A percentile compares a stretch with the other conserved stretches of the same genome.
Conservation (phyloP, 805 yeast genomes). For the Grigorovia jiainica region DNA sequence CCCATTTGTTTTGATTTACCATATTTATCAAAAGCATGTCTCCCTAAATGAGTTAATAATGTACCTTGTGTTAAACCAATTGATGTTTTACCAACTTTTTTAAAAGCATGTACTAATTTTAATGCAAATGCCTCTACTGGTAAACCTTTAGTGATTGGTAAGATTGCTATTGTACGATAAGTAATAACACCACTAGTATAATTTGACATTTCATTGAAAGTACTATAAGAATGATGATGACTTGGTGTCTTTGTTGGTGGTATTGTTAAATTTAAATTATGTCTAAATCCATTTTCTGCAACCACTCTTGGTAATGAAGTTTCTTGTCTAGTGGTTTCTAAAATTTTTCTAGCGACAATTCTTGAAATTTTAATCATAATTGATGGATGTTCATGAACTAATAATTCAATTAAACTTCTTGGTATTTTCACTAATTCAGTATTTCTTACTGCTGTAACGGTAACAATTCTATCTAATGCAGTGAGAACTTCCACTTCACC, state of each 20-base stretch:
- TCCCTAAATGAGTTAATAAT: constrained; percentile 69
- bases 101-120: constrained; percentile 59
- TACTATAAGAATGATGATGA: constrained; percentile 4
- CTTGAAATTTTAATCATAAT: constrained; percentile 85
- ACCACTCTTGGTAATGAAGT: constrained; percentile 8
- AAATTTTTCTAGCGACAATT: constrained; percentile 60
- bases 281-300: constrained; percentile 12
- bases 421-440: constrained; percentile 93
- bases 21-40: constrained; percentile 85
- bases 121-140: constrained; percentile 83
- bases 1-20: constrained; percentile 82
- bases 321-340: constrained; percentile 9
- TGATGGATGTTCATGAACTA: constrained; percentile 78
- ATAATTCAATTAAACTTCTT: constrained; percentile 73
- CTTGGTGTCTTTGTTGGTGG: constrained; percentile 20
- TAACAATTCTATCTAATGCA: constrained; percentile 56
- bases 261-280: constrained; percentile 25
- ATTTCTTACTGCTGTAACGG: constrained; percentile 81
- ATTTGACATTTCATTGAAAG: background rate
- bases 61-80: constrained; percentile 78
- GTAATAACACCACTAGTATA: constrained; percentile 4
- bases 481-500: constrained; percentile 94
- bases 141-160: constrained; percentile 73
- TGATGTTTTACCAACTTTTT: constrained; percentile 61
- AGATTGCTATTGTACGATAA: constrained; percentile 73